Base-by-base conservation (phyloP, 2,329 filamentous ascomycete genomes). In the Teratosphaeria pseudoeucalypti region DNA sequence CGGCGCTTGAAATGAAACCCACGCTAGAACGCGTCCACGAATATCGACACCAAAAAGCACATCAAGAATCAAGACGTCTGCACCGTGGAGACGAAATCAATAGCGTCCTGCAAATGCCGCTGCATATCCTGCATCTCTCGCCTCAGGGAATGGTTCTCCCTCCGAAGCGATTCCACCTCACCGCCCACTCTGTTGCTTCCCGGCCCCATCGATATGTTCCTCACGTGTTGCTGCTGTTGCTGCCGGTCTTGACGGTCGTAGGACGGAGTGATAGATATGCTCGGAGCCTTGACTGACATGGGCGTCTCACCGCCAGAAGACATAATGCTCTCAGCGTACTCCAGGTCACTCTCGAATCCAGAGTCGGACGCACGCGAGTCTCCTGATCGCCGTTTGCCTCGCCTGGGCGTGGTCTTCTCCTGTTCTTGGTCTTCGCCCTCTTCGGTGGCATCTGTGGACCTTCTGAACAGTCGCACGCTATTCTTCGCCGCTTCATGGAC, bases 281-380 rank as follows among this genome's bases (percentile, higher is more conserved):
- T 39, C 14, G 39, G 43, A 34, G 54, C 14, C 57, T 76, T 79
- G 54, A 72, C 71, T 2, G 71, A 71, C 37, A 62, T 63, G 54
- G 63, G 62, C 37, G 66, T 70, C 23, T 62, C 71, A 0, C 76
- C 78, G 64, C 78, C 80, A 49, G 10, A 49, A 23, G 81, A 69
- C 57, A 78, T 77, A 32, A 78, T 76, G 26, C 72, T 74, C 5
- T 74, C 71, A 10, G 75, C 73, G 27, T 80, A 75, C 59, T 83
- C 81, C 29, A 79, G 75, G 27, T 83, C 82, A 2, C 80, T 83
- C 63, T 84, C 82, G 62, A 84, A 84, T 54, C 82, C 82, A 6
- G 82, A 84, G 66, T 84, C 82, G 57, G 79, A 78, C 12, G 75
- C 76, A 26, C 75, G 77, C 58, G 70, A 63, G 52, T 65, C 69